These are phyloP conservation scores for Aspergillus pseudoterreus DNA, from an alignment of 2,329 filamentous ascomycete genomes.

Conservation along the genomic window DNA sequence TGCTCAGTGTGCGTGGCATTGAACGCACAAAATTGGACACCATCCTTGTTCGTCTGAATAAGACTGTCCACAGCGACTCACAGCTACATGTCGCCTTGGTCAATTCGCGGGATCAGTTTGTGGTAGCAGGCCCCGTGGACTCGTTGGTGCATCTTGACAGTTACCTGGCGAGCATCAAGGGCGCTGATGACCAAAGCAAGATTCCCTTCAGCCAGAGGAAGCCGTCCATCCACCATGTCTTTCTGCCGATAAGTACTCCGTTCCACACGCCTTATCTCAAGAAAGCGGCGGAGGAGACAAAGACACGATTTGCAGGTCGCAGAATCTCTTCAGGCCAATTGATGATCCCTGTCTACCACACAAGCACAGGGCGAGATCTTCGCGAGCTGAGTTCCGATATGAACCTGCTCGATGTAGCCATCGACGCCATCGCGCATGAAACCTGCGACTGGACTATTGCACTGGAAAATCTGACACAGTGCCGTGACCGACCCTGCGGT, in stretches of 20 bases:
- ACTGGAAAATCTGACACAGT: background rate
- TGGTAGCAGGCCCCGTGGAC: conserved; percentile 13
- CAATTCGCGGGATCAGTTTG: conserved; percentile 15
- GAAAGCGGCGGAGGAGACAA: conserved; percentile 17
- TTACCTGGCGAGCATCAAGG: conserved; percentile 3
- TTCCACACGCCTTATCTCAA: conserved; percentile 39
- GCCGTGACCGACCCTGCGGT: background rate
- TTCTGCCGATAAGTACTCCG: conserved; percentile 40
- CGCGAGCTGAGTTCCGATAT: conserved; percentile 1
- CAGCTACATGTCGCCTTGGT: conserved; percentile 8
- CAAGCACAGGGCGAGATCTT: conserved; percentile 26
- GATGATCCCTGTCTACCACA: conserved; percentile 31
- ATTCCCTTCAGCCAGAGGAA: conserved; percentile 32
- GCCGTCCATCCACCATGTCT: conserved; percentile 22
- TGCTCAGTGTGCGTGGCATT: conserved; percentile 15
- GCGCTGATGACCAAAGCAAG: conserved; percentile 15
- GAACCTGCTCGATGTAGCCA: conserved; percentile 8
- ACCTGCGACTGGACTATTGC: conserved; percentile 16
- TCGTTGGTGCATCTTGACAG: conserved; percentile 11
- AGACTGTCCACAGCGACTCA: background rate
- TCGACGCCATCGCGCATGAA: conserved; percentile 15
- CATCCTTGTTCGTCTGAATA: conserved; percentile 8
- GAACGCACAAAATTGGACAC: background rate
- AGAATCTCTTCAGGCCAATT: conserved; percentile 11
- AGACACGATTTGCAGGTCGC: conserved; percentile 11